Evolutionary conservation across 495 filamentous ascomycete genomes (phyloP).

Genomic region (Articulospora tetracladia): DNA sequence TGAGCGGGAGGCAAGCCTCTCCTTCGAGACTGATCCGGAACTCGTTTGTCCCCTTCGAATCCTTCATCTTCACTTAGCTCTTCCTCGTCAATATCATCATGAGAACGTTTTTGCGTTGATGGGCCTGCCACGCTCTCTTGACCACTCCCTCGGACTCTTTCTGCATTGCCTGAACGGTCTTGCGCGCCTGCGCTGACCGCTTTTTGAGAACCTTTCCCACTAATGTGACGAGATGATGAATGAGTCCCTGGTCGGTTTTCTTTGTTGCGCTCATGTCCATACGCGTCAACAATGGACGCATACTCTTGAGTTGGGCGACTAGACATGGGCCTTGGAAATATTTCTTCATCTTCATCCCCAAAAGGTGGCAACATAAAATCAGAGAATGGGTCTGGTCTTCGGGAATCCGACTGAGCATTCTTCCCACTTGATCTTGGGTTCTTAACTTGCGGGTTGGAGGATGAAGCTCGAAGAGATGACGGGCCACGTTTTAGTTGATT

Average conservation of each 20-base stretch:
- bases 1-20: not conserved
- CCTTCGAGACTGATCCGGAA: conserved; percentile 12
- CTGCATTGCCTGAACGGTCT: conserved; percentile 36
- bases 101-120: conserved; percentile 11
- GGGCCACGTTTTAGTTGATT: too few relatives aligned
- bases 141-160: conserved; percentile 28
- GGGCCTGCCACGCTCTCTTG: conserved; percentile 15
- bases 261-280: conserved; percentile 21
- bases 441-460: too few relatives aligned
- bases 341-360: conserved; percentile 7
- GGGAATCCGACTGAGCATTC: not conserved
- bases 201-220: not conserved
- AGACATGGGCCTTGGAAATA: not conserved
- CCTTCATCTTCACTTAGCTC: conserved; percentile 20
- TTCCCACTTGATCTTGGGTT: not conserved
- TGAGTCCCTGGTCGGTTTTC: conserved; percentile 20
- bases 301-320: not conserved
- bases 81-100: conserved; percentile 14
- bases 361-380: not conserved
- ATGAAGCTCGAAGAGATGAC: too few relatives aligned
- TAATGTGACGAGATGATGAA: not conserved
- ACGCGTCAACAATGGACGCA: conserved; percentile 4
- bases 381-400: not conserved
- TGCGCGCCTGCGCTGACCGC: conserved; percentile 25
- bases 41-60: conserved; percentile 24